Evolutionary conservation across 177 flowering plant genomes (phyloP).

Genomic region (Telopea speciosissima): DNA sequence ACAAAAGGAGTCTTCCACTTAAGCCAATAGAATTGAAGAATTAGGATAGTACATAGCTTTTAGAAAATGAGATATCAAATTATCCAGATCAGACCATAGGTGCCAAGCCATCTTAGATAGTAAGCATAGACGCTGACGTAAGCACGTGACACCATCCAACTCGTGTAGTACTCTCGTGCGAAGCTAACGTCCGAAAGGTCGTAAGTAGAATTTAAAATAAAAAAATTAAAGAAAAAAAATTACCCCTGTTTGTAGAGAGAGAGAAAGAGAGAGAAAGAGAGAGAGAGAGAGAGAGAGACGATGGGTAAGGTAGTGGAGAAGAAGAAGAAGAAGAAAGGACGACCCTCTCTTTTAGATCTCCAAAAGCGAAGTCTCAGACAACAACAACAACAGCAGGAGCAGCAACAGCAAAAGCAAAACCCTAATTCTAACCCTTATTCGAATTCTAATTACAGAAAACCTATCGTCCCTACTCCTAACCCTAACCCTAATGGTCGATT

Average conservation of each 20-base stretch:
- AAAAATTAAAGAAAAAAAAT: slow-evolving; percentile 5
- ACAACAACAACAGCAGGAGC: slow-evolving; percentile 24
- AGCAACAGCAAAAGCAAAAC: slow-evolving; percentile 14
- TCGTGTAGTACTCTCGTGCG: slow-evolving; percentile 3
- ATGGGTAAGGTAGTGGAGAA: slow-evolving; percentile 37
- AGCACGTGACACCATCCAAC: not conserved
- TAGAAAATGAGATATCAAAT: too few relatives aligned
- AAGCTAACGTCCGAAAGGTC: not conserved
- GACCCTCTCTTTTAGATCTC: slow-evolving; percentile 71
- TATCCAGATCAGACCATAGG: too few relatives aligned
- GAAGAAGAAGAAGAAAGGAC: slow-evolving; percentile 86
- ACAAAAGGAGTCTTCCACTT: too few relatives aligned
- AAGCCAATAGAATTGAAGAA: too few relatives aligned
- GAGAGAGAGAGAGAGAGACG: slow-evolving; percentile 15
- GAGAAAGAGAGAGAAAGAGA: slow-evolving; percentile 13
- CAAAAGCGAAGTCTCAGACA: slow-evolving; percentile 46
- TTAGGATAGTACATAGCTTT: too few relatives aligned
- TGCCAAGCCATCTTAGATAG: too few relatives aligned
- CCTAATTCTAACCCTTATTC: slow-evolving; percentile 25
- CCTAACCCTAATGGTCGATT: slow-evolving; percentile 45
- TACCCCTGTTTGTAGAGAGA: slow-evolving; percentile 14
- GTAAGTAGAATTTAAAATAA: not conserved
- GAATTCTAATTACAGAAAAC: slow-evolving; percentile 21
- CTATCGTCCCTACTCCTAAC: slow-evolving; percentile 21
- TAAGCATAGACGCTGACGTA: not conserved